A percentile compares a stretch with the other conserved stretches of the same genome.
phyloP scores from a whole-genome alignment of 805 yeast species.

The Nakazawaea ambrosiae region DNA sequence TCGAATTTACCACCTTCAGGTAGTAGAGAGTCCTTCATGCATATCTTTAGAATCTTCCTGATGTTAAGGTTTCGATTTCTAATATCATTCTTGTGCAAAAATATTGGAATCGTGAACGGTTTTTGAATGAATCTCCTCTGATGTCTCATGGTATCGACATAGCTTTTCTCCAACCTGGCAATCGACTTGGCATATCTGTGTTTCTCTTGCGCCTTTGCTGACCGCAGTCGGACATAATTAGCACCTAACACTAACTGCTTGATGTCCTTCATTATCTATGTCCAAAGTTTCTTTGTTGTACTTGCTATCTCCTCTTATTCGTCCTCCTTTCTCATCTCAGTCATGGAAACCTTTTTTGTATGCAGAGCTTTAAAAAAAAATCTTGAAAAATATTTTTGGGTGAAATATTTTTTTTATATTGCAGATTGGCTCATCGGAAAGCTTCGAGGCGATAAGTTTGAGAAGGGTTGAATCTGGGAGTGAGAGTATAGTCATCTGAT shows the following conservation, averaged over 20 bases:
- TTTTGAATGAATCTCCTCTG: background rate
- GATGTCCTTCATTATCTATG: background rate
- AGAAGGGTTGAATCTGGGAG: background rate
- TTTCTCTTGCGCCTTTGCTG: background rate
- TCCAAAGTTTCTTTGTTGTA: no score
- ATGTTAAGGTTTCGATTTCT: conserved; percentile 4
- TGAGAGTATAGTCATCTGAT: background rate
- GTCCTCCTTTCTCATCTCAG: no score
- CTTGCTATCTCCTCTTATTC: background rate
- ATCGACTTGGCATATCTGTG: conserved; percentile 2
- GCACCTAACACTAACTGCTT: conserved; percentile 7
- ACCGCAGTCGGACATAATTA: conserved; percentile 2
- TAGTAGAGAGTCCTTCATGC: conserved; percentile 3
- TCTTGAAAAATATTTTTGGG: no score
- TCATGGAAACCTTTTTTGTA: no score
- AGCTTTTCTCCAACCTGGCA: conserved; percentile 1
- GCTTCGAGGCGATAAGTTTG: background rate
- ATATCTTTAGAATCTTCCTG: conserved; percentile 2
- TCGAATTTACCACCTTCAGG: background rate
- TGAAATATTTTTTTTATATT: no score
- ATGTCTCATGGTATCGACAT: conserved; percentile 7
- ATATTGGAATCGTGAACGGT: conserved; percentile 6
- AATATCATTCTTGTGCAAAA: conserved; percentile 8
- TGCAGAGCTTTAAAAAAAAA: no score
- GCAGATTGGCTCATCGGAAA: background rate